These are phyloP conservation scores for Trichoderma gracile DNA, from an alignment of 2,329 filamentous ascomycete genomes.

Conservation along the genomic window DNA sequence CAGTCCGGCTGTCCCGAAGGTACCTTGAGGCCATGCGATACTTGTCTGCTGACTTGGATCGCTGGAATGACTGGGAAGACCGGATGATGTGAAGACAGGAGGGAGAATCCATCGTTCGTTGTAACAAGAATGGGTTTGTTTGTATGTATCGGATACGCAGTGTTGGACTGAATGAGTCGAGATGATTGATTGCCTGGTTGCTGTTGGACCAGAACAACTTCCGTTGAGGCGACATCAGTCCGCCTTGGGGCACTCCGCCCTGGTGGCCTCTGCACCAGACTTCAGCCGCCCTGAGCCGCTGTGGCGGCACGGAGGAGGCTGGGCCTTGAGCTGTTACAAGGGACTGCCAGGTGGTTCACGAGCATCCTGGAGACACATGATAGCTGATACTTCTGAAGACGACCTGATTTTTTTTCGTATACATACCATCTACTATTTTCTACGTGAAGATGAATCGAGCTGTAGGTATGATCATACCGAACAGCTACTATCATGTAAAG, in stretches of 20 bases:
- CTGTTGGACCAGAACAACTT: neutral
- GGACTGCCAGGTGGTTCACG: no score
- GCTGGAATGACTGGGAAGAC: neutral
- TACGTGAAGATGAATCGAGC: no score
- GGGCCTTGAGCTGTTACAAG: no score
- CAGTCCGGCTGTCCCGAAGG: constrained; percentile 23
- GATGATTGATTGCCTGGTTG: neutral
- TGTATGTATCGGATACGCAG: no score
- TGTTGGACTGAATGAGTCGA: neutral
- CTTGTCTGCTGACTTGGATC: constrained; percentile 14
- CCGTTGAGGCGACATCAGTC: neutral
- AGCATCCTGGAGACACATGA: no score
- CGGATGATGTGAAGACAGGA: neutral
- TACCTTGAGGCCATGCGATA: constrained; percentile 1
- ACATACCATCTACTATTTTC: no score
- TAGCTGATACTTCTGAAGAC: no score
- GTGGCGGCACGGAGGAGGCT: neutral
- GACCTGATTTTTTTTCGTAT: no score
- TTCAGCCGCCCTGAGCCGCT: neutral
- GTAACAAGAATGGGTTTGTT: no score
- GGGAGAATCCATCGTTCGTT: neutral
- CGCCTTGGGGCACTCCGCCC: neutral
- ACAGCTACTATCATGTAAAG: no score
- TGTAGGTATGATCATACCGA: no score
- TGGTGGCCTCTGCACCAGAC: neutral